Base-by-base conservation (phyloP, 164 flowering plant genomes). In the Malania oleifera region DNA sequence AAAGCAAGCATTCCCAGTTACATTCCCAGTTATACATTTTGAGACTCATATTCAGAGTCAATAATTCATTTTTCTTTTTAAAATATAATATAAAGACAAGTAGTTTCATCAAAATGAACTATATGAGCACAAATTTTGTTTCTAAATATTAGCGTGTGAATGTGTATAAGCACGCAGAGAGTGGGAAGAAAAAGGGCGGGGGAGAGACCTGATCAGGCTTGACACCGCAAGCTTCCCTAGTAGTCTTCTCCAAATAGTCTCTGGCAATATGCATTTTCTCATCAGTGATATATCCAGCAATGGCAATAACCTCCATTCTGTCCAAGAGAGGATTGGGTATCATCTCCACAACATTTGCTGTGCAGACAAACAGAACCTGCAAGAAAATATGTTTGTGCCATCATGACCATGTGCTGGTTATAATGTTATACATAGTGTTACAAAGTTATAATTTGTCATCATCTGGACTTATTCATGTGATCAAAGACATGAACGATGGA, bases 351-450 rank as follows among this genome's bases (percentile, higher is more conserved):
- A 88, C 89, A 80, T 95, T 95, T 31, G 99, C 99, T 6, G 99
- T 95, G 77, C 96, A 86, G 49, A 95, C 99, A 82, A 95, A 95
- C 24, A 95, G 75, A 71, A 95, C 99, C 99, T 93, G 81, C 71
- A 71, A 28, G 23, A 58, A 41, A 48, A 46, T 52, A 54, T 24
- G 4, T n/a, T 17, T 26, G 5, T 3, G 47, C 12, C 6, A 31
- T 31, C 35, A 31, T 31, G 9, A 31, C 4, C 35, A n/a, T 31
- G 35, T 31, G 35, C 4, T 4, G 35, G 4, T 31, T 9, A 31
- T 31, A 31, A 31, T 31, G 35, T 31, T 9, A 31, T 31, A 31
- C 4, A 31, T 31, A 4, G n/a, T 9, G 9, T 31, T 4, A 9
- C 4, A 31, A 31, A 4, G 9, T 31, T 31, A 4, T 31, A 31